These are phyloP conservation scores for Sporobolomyces pararoseus DNA, from an alignment of 768 basidiomycete species.

Conservation along the genomic window DNA sequence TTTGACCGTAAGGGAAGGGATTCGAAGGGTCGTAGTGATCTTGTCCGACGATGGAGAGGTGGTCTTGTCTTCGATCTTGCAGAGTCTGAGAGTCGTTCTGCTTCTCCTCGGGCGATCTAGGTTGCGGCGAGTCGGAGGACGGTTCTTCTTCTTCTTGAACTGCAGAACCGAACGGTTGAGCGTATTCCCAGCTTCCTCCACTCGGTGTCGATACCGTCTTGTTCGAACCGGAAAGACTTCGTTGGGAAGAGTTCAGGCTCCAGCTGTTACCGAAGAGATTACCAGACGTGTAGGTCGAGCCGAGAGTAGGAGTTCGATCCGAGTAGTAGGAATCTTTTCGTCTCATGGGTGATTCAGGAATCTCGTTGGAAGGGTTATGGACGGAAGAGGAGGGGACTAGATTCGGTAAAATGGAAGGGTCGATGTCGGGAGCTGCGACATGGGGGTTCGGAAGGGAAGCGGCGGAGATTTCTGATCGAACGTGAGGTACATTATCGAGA, in stretches of 20 bases:
- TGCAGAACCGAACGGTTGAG: slow-evolving; percentile 13
- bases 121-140: background rate
- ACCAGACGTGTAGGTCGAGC: background rate
- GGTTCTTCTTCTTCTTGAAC: background rate
- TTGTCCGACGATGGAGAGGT: background rate
- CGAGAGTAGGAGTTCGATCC: slow-evolving; percentile 31
- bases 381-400: slow-evolving; percentile 2
- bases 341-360: slow-evolving; percentile 1
- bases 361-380: background rate
- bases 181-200: slow-evolving; percentile 17
- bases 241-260: background rate
- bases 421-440: slow-evolving; percentile 12
- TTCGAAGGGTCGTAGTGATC: background rate
- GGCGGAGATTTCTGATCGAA: background rate
- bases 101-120: background rate
- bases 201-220: background rate
- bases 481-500: background rate
- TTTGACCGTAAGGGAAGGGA: background rate
- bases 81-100: background rate
- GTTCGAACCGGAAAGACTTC: background rate
- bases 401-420: background rate
- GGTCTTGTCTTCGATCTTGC: background rate
- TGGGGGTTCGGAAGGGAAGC: slow-evolving; percentile 7
- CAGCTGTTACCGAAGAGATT: slow-evolving; percentile 16
- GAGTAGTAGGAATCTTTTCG: slow-evolving; percentile 28